Evolutionary conservation across 2,329 filamentous ascomycete species (phyloP), one percentile per base, ranked within the genome.

Genomic region (Verticillium nonalfalfae): DNA sequence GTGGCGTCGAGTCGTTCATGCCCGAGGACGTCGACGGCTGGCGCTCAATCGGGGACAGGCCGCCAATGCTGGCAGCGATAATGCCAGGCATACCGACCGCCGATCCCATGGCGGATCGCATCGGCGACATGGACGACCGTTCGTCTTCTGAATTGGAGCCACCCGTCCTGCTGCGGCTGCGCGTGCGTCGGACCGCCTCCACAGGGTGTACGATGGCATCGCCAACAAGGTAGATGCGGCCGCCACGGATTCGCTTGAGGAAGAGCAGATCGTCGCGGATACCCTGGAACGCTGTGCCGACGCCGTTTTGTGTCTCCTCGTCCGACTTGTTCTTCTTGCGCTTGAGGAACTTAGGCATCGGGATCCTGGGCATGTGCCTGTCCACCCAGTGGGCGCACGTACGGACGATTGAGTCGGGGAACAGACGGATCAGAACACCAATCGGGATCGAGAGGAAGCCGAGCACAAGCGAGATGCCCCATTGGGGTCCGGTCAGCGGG

Each of bases 381-480:
- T 59, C 63, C 7, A 62, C 61, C 57, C 58, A 64, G 31, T 59
- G 58, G 18, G 60, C 57, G 11, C 63, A 58, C 9, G 59, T 57
- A 14, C 72, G 56, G 75, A 67, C 57, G 34, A 65, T 54, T 7
- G 64, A 39, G 57, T 67, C 66, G 40, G 66, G 66, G 14, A 67
- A 36, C n/a, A 86, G 75, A 55, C 89, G 85, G 56, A 91, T 82
- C 31, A 87, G 73, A 3, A 89, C 77, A 60, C 87, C 89, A 67
- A 90, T 81, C 0, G 88, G 86, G 11, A 92, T 76, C 50, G 89
- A 90, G 3, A 89, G 74, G 61, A 85, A 76, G 31, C 88, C 87
- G 61, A 89, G 81, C 39, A 89, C 77, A 58, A 91, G 79, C 9
- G 87, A 90, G 66, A 90, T 85, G 33, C 78, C 88, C 89, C 88